Percentiles rank a stretch among this genome's conserved stretches.
phyloP scores from a whole-genome alignment of 2,329 filamentous ascomycete genomes.

The Ophiostoma piceae region DNA sequence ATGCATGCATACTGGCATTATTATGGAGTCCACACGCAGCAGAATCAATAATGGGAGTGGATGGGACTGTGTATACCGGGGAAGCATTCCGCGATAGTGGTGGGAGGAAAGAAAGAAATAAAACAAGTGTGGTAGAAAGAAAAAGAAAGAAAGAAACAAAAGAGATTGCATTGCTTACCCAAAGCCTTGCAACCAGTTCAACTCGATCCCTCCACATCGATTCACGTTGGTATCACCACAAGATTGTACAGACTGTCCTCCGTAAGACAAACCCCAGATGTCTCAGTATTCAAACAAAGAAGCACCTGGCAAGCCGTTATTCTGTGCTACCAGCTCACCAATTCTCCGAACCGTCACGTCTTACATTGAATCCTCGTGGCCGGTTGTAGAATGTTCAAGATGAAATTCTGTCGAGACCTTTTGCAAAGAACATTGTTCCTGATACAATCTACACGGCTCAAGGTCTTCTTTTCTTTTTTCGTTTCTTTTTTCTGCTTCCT shows the following conservation, averaged over 20 bases:
- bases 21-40: not conserved
- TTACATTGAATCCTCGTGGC: not conserved
- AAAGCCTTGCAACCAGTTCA: not conserved
- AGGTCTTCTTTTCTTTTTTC: not conserved
- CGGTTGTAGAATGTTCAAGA: not conserved
- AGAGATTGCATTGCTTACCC: not conserved
- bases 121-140: not conserved
- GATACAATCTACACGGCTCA: not conserved
- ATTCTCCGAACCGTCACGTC: conserved; percentile 5
- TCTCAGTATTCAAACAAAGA: not conserved
- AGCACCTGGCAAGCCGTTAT: conserved; percentile 4
- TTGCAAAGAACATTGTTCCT: not conserved
- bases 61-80: not conserved
- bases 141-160: not conserved
- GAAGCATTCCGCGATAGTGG: not conserved
- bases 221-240: not conserved
- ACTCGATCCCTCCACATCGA: not conserved
- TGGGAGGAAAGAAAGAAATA: not conserved
- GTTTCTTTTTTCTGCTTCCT: not conserved
- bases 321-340: not conserved
- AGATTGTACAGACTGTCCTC: not conserved
- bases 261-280: conserved; percentile 3
- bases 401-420: not conserved
- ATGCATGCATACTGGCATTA: not conserved
- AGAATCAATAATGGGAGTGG: not conserved